Evolutionary conservation across 2,329 filamentous ascomycete species (phyloP), one percentile per base, ranked within the genome.

Genomic region (Penicillium sp.): DNA sequence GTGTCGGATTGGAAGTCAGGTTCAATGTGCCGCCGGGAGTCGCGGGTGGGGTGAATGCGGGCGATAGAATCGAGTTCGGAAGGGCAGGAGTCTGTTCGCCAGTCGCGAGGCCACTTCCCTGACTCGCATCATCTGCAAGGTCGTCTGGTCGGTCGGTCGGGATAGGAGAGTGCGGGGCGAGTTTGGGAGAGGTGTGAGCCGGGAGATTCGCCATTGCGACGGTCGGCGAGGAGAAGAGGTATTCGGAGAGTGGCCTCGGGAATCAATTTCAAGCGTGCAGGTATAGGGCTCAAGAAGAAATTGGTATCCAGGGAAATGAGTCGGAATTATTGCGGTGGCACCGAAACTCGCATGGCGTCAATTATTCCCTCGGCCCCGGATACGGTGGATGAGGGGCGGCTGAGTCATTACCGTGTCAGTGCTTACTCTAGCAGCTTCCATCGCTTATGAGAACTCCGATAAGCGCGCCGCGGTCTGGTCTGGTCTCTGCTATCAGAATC

Each of bases 51-150:
- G 78, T 84, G 75, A 77, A 81, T 60, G 80, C 79, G 19, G 85
- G 85, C 50, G 85, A 84, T 65, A 85, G 77, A 56, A 86, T 76
- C 30, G 84, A 83, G 19, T 78, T 78, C n/a, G 83, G 82, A 30
- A 84, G 77, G 4, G 79, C 78, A 42, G 83, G 80, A 19, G 82
- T 82, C 19, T 75, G 67, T 61, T 73, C 72, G 33, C 66, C 74
- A 65, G 73, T 61, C 69, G 65, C 45, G 44, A 55, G 60, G 40
- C 64, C 63, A 42, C 62, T 67, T 33, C 54, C 60, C 35, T 71
- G 65, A 53, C 63, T 70, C 24, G 45, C 60, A 64, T 71, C 61
- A 26, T 66, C 68, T 22, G 60, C 54, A 17, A 68, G 56, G 19
- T 56, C 60, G 40, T 71, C 66, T 57, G 63, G 58, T 40, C 59